Evolutionary conservation across 2,329 filamentous ascomycete genomes (phyloP), one percentile per base, ranked within the genome.

Genomic region (Phyllosticta citriasiana): DNA sequence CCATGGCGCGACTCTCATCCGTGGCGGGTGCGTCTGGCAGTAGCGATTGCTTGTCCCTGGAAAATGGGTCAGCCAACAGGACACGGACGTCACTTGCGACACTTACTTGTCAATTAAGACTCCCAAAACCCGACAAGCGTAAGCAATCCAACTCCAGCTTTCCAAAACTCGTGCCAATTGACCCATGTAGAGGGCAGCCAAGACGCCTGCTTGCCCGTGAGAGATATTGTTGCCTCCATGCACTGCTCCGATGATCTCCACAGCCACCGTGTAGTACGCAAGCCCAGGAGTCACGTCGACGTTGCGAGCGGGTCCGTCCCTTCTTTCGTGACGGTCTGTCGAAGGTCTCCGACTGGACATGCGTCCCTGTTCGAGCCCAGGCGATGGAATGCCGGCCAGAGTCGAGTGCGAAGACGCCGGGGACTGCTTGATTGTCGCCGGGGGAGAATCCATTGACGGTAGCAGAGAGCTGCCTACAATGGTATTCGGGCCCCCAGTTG

Each of bases 211-310:
- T 72, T 96, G 92, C 4, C 95, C 89, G 69, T 94, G 88, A 65
- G 88, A 86, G 62, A 97, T 79, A 53, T 89, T 88, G 64, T 88
- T 89, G 0, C 88, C 88, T 12, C 89, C 92, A 40, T 86, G 81
- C 57, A 94, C 85, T 62, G 88, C 88, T 4, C 91, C 91, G 16
- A 97, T 77, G 47, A 97, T 96, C 64, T 94, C 88, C 0, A 88
- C 88, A 2, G 91, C 93, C 64, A 89, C 86, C 1, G 89, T 88
- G 71, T 92, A 97, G 71, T 97, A 97, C 30, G 91, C 88, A 62
- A 97, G 78, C 0, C 94, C 94, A 0, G 94, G 93, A 63, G 97
- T 88, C 6, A 88, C 82, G 68, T 97, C 91, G 57, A 94, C 80
- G 69, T 96, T 96, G 66, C 82, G 80, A 59, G 66, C 57, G 25